Evolutionary conservation across 1,139 yeast genomes (phyloP), one percentile per base, ranked within the genome.

Genomic region (Yamadazyma taylorii): DNA sequence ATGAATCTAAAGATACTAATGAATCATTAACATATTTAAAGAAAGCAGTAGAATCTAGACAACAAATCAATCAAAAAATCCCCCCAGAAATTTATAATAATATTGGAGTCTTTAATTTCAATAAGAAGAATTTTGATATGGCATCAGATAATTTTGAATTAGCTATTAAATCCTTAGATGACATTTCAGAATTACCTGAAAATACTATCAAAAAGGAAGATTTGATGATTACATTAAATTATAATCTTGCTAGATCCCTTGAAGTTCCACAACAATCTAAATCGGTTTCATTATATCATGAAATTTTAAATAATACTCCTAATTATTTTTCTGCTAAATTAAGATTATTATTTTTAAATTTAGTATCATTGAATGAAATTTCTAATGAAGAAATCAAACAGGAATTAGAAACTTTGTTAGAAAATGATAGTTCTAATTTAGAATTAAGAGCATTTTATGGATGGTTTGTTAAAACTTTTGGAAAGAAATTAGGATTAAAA

Each of bases 381-480:
- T 54, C 68, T 24, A 66, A 71, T 29, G 72, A 65, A 36, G 76
- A 76, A 45, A 61, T 79, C 12, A 73, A 71, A 28, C 51, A 63
- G 3, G 83, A 81, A 40, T 68, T 87, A 41, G 74, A 76, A 36
- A 56, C 65, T 4, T 61, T 92, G 7, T 61, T 89, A 39, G 61
- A 65, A 3, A 60, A 71, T 24, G 73, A 79, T 47, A 74, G 79
- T 2, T 75, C 80, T 13, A 78, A 88, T 53, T 64, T 88, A 44
- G 96, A 90, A 56, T 80, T 87, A 3, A 79, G 99, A 44, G 86
- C 98, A 0, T 83, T 92, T 48, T 87, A 85, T 59, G 95, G 96
- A 24, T 94, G 97, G 97, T 87, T 80, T 56, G 67, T 88, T 45
- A 75, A 77, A 45, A 75, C 77, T 37, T 78, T 73, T 45, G 75